These are phyloP conservation scores for Laburnicola sp. DNA, from an alignment of 2,329 filamentous ascomycete genomes.

Conservation along the genomic window DNA sequence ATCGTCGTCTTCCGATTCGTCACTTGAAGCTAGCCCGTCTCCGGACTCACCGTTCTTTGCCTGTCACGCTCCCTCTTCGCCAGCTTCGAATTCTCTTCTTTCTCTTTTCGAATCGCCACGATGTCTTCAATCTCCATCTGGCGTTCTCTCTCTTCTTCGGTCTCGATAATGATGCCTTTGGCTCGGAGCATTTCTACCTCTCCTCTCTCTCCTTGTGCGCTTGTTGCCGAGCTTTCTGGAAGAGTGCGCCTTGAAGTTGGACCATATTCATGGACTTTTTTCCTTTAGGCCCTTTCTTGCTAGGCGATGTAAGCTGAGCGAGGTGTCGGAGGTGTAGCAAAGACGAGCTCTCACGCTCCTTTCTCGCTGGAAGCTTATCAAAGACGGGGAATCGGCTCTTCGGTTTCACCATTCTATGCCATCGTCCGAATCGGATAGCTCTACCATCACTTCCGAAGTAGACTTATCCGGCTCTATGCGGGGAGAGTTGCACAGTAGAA, in stretches of 20 bases:
- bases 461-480: constrained; percentile 12
- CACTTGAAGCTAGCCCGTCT: constrained; percentile 52
- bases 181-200: constrained; percentile 73
- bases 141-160: constrained; percentile 83
- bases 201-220: constrained; percentile 76
- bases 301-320: constrained; percentile 70
- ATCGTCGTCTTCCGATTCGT: constrained; percentile 61
- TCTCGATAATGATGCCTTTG: constrained; percentile 80
- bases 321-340: constrained; percentile 72
- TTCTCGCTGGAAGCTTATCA: constrained; percentile 66
- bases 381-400: constrained; percentile 59
- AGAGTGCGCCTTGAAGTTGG: constrained; percentile 69
- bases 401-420: constrained; percentile 63
- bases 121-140: constrained; percentile 85
- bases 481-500: constrained; percentile 19
- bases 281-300: constrained; percentile 50
- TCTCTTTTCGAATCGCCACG: constrained; percentile 68
- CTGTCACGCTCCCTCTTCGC: constrained; percentile 73
- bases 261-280: constrained; percentile 65
- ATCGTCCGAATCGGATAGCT: constrained; percentile 59
- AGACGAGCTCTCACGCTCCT: constrained; percentile 64
- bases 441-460: constrained; percentile 25
- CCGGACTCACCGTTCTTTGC: constrained; percentile 61
- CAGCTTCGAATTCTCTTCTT: constrained; percentile 77
- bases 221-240: constrained; percentile 75